Percentiles rank a stretch among this genome's conserved stretches.
Conservation (phyloP, 2,329 filamentous ascomycete genomes). For the Epicoccum sorghinum region DNA sequence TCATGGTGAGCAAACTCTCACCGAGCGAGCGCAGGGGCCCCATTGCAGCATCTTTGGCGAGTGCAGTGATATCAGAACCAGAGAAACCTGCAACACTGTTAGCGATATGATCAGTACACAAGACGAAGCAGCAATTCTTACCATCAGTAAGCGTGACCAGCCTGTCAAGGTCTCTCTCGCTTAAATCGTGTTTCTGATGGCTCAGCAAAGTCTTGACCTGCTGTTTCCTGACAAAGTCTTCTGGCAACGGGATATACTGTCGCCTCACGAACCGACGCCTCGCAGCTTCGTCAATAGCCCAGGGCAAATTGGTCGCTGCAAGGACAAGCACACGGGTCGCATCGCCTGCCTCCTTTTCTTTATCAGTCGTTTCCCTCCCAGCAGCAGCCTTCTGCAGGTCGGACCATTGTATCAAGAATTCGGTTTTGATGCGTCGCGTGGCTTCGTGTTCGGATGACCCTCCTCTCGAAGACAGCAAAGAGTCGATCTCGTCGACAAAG, state of each 20-base stretch:
- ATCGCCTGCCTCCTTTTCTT: slow-evolving; percentile 75
- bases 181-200: slow-evolving; percentile 84
- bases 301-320: slow-evolving; percentile 93
- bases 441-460: slow-evolving; percentile 90
- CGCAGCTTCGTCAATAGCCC: slow-evolving; percentile 97
- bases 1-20: slow-evolving; percentile 86
- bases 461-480: slow-evolving; percentile 81
- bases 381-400: slow-evolving; percentile 91
- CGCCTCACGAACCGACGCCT: slow-evolving; percentile 86
- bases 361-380: slow-evolving; percentile 72
- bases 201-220: slow-evolving; percentile 81
- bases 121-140: slow-evolving; percentile 47
- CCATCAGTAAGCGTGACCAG: slow-evolving; percentile 85
- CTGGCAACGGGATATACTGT: slow-evolving; percentile 95
- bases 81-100: slow-evolving; percentile 75
- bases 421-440: slow-evolving; percentile 91
- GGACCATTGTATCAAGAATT: slow-evolving; percentile 97
- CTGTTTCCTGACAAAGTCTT: slow-evolving; percentile 76
- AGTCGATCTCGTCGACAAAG: slow-evolving; percentile 98
- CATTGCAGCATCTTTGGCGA: slow-evolving; percentile 98
- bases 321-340: slow-evolving; percentile 88
- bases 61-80: slow-evolving; percentile 92
- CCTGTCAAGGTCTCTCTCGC: slow-evolving; percentile 70
- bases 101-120: neutral
- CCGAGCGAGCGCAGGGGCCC: slow-evolving; percentile 88